Evolutionary conservation across 495 filamentous ascomycete species (phyloP), one percentile per base, ranked within the genome.

Genomic region (Xylaria curta): DNA sequence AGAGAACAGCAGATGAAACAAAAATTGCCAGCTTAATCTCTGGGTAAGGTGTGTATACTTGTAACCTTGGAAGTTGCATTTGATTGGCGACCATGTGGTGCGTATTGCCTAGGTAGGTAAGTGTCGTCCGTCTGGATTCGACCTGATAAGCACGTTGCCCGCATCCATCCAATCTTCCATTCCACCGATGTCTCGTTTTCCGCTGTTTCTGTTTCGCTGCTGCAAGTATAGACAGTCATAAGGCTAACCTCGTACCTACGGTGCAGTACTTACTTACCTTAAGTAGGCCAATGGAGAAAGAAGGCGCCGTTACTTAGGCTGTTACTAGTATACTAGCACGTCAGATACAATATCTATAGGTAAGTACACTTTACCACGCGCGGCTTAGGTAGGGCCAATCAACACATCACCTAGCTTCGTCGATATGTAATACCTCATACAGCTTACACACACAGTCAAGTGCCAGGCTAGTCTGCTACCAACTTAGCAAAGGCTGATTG

Each of bases 351-450:
- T 26, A 56, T n/a, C 15, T 31, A 13, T 17, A 56, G 53, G 53
- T 56, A 31, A 56, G 53, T 56, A 31, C 61, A 47, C 61, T 49
- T 64, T 64, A 64, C 40, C 21, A 42, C n/a, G 61, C 61, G 31
- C 33, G 61, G 61, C 40, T 19, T 47, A 64, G 61, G 10, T 28
- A 31, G 53, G 24, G 53, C 53, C 53, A 56, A 56, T 56, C 24
- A 56, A 26, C 53, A 17, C 53, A 56, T 56, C 53, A 56, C 53
- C 53, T 56, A 26, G 53, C 53, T 56, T 56, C 53, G 2, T 31
- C 13, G 15, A 56, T 31, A 56, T 56, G 53, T 56, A 56, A 56
- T 40, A 46, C 38, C 60, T 64, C 8, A 33, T 12, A 62, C 59
- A 51, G 49, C 49, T 51, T 51, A 51, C 53, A 51, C 8, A 51